Percentiles rank a stretch among this genome's conserved stretches.
phyloP scores from a whole-genome alignment of 345 rosid species.

The Triadica sebifera region DNA sequence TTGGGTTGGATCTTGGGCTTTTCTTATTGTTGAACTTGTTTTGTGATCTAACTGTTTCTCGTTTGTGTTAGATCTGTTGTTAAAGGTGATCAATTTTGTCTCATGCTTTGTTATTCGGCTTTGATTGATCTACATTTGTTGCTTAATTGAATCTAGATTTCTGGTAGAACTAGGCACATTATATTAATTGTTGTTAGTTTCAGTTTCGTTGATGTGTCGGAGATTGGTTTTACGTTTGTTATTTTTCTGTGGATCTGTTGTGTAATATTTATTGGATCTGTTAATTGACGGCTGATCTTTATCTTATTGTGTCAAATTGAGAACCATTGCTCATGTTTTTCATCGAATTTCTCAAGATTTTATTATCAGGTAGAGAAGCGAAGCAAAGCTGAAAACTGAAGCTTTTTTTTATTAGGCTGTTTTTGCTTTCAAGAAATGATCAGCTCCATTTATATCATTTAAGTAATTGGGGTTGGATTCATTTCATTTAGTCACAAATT shows the following conservation, averaged over 20 bases:
- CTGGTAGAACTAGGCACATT: neutral
- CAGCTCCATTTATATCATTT: neutral
- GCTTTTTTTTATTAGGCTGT: neutral
- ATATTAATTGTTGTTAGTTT: neutral
- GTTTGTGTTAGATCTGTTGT: slow-evolving; percentile 22
- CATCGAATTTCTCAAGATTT: neutral
- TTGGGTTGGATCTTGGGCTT: neutral
- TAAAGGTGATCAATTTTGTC: neutral
- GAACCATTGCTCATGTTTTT: neutral
- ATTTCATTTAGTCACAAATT: neutral
- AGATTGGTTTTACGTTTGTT: neutral
- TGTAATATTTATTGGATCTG: slow-evolving; percentile 16
- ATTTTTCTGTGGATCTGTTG: neutral
- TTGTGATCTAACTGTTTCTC: slow-evolving; percentile 11
- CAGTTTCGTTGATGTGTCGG: neutral
- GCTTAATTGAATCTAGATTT: slow-evolving; percentile 21
- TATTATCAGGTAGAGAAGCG: neutral
- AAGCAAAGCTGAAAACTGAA: neutral
- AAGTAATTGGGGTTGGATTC: neutral
- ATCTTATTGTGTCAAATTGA: neutral
- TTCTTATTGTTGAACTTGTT: neutral
- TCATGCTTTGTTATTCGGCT: neutral
- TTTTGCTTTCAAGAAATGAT: neutral
- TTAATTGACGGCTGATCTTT: slow-evolving; percentile 2
- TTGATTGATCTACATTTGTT: slow-evolving; percentile 12